Conservation (phyloP, 805 yeast species). For the Komagataella kurtzmanii region DNA sequence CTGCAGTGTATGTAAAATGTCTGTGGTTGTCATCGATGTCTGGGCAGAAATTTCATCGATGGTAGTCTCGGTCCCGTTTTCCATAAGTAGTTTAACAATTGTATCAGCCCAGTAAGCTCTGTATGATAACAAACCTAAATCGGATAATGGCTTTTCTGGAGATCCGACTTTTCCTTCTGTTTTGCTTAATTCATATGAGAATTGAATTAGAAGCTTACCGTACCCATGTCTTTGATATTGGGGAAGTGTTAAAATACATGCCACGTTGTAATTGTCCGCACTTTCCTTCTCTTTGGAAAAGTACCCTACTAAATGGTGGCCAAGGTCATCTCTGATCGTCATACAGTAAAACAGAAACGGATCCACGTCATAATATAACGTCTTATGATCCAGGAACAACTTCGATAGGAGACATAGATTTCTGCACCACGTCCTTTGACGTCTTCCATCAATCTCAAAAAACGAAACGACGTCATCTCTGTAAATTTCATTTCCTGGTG, state of each 20-base stretch:
- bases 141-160: slow-evolving; percentile 95
- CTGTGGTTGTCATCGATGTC: slow-evolving; percentile 94
- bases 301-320: slow-evolving; percentile 93
- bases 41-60: slow-evolving; percentile 81
- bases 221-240: slow-evolving; percentile 94
- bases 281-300: slow-evolving; percentile 95
- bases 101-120: slow-evolving; percentile 96
- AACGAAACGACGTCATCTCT: slow-evolving; percentile 87
- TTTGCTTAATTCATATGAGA: slow-evolving; percentile 81
- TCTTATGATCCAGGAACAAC: slow-evolving; percentile 87
- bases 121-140: slow-evolving; percentile 83
- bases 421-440: slow-evolving; percentile 95
- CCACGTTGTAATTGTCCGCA: slow-evolving; percentile 90
- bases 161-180: slow-evolving; percentile 88
- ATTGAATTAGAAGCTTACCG: slow-evolving; percentile 84
- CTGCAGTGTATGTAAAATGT: slow-evolving; percentile 85
- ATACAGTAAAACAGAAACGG: slow-evolving; percentile 93
- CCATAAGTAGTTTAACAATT: slow-evolving; percentile 59
- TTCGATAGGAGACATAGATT: slow-evolving; percentile 85
- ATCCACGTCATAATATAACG: slow-evolving; percentile 94
- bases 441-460: slow-evolving; percentile 94
- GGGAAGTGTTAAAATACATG: slow-evolving; percentile 92
- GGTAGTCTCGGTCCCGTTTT: slow-evolving; percentile 36
- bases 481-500: slow-evolving; percentile 97
- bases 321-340: slow-evolving; percentile 81